phyloP scores from a whole-genome alignment of 148 eudicot species.

The Cornus florida region DNA sequence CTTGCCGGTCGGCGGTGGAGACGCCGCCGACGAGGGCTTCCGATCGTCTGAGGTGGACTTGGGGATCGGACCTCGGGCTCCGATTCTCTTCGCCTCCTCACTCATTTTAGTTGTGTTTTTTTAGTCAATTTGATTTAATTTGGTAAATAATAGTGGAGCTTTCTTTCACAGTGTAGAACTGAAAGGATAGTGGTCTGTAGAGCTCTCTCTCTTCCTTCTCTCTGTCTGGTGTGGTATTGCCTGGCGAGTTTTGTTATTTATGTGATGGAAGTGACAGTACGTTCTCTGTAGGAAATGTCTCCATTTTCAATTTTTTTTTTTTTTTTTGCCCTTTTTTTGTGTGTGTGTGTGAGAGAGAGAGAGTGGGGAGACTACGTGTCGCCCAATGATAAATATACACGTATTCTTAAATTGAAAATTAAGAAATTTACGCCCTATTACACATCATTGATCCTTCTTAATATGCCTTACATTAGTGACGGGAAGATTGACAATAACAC shows the following conservation, averaged over 20 bases:
- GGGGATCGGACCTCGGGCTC: slow-evolving; percentile 7
- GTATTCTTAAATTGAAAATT: no score
- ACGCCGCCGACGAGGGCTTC: slow-evolving; percentile 39
- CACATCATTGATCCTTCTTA: no score
- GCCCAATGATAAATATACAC: no score
- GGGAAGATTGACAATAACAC: no score
- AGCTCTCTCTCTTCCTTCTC: not conserved
- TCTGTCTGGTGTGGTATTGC: not conserved
- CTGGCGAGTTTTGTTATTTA: no score
- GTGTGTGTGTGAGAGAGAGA: no score
- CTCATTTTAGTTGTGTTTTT: slow-evolving; percentile 9
- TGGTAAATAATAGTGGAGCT: not conserved
- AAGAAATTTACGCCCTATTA: no score
- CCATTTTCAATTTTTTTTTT: no score
- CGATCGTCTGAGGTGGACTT: slow-evolving; percentile 43
- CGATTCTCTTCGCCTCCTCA: slow-evolving; percentile 15
- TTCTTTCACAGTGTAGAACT: not conserved
- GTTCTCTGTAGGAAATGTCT: not conserved
- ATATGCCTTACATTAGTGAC: no score
- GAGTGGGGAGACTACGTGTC: no score
- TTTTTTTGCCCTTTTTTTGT: no score
- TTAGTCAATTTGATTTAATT: not conserved
- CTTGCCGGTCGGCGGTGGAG: slow-evolving; percentile 35
- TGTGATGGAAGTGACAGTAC: not conserved
- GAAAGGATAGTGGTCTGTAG: not conserved